A percentile compares a stretch with the other conserved stretches of the same genome.
Evolutionary conservation across 768 basidiomycete species (phyloP).

Genomic region (Rhodosporidiobolus sp.): DNA sequence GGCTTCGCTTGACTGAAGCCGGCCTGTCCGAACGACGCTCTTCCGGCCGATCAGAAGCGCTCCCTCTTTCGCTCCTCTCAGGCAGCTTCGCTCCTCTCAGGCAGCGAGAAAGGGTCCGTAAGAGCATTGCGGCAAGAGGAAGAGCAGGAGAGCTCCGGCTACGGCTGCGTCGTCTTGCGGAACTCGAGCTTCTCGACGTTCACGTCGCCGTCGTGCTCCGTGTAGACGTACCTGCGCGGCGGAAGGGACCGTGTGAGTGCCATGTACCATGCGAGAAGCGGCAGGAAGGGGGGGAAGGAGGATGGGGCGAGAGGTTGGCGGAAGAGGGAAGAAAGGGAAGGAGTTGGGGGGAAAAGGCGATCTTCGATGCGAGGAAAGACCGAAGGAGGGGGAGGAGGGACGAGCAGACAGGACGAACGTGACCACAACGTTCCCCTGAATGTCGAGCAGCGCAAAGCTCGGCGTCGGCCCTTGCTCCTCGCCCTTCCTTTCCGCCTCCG

Average conservation of each 20-base stretch:
- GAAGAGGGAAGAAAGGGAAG: too few relatives aligned
- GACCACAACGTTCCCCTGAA: conserved; percentile 93
- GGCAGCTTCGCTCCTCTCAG: neutral
- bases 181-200: conserved; percentile 32
- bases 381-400: conserved; percentile 70
- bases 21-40: too few relatives aligned
- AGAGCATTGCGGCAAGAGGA: too few relatives aligned
- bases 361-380: conserved; percentile 59
- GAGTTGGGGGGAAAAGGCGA: too few relatives aligned
- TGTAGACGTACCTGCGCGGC: conserved; percentile 23
- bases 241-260: neutral
- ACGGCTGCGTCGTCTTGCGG: neutral
- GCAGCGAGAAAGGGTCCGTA: too few relatives aligned
- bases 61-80: neutral
- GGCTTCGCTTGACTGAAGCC: too few relatives aligned
- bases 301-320: neutral
- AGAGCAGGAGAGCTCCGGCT: neutral
- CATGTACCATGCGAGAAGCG: too few relatives aligned
- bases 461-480: conserved; percentile 65
- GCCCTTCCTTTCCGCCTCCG: neutral
- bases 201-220: conserved; percentile 23
- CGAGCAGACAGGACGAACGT: conserved; percentile 76
- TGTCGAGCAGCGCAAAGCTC: conserved; percentile 95
- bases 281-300: neutral
- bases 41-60: too few relatives aligned